Percentiles rank a stretch among this genome's conserved stretches.
Conservation (phyloP, 2,329 filamentous ascomycete genomes). For the Diaporthe sp. region DNA sequence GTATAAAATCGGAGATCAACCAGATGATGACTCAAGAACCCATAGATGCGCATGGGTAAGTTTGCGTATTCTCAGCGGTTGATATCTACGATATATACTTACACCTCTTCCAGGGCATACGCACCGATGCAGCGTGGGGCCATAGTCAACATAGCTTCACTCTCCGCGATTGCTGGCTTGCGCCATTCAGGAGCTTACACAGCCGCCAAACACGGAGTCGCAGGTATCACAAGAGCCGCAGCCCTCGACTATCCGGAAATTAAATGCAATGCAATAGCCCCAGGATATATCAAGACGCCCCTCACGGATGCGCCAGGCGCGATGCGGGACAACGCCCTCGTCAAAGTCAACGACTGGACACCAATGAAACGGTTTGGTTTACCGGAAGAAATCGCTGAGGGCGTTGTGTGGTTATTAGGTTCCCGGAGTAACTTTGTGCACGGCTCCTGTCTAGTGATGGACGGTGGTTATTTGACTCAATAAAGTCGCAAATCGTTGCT, state of each 20-base stretch:
- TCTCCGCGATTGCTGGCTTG: background rate
- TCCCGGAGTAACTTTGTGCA: conserved; percentile 17
- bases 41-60: background rate
- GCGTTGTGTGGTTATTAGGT: conserved; percentile 1
- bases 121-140: background rate
- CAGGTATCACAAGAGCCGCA: background rate
- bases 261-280: conserved; percentile 5
- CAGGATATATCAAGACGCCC: background rate
- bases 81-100: accelerated
- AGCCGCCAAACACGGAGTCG: background rate
- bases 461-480: conserved; percentile 10
- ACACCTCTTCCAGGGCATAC: background rate
- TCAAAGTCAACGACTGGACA: conserved; percentile 3
- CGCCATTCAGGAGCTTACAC: conserved; percentile 1
- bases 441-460: background rate
- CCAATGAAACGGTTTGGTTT: conserved; percentile 9
- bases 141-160: conserved; percentile 15
- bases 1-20: background rate
- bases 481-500: background rate
- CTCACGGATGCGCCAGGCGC: background rate
- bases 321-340: background rate
- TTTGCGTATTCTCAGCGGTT: accelerated
- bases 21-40: background rate
- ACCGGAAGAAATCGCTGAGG: background rate
- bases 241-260: conserved; percentile 6